These are phyloP conservation scores for Fereydounia khargensis DNA, from an alignment of 1,284 basidiomycete genomes.

Conservation along the genomic window DNA sequence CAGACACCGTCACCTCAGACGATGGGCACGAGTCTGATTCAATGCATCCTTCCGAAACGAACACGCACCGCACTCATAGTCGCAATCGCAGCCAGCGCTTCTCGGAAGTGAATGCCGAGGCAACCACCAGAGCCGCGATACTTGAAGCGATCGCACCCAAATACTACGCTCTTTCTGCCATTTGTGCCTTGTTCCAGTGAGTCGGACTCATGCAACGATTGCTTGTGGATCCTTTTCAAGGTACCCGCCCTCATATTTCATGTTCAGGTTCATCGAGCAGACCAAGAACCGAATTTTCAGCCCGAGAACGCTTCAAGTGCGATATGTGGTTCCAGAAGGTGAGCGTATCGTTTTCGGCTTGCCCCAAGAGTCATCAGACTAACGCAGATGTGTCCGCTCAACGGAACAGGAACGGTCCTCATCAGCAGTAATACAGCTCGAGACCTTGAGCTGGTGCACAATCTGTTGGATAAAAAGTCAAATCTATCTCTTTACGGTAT, in stretches of 20 bases:
- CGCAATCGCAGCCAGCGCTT: neutral
- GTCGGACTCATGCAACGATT: too few relatives aligned
- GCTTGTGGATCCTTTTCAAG: too few relatives aligned
- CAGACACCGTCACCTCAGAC: too few relatives aligned
- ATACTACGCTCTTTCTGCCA: slow-evolving; percentile 81
- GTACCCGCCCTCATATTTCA: too few relatives aligned
- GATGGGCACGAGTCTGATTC: too few relatives aligned
- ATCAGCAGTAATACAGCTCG: slow-evolving; percentile 81
- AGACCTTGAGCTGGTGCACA: slow-evolving; percentile 76
- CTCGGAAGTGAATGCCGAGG: slow-evolving; percentile 62
- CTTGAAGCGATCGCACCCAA: slow-evolving; percentile 60
- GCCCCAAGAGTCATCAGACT: too few relatives aligned
- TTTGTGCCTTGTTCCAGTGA: slow-evolving; percentile 78
- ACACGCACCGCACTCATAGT: too few relatives aligned
- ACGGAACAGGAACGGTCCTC: slow-evolving; percentile 80
- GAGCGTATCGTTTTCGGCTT: too few relatives aligned
- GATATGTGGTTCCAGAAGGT: slow-evolving; percentile 70
- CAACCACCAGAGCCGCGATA: slow-evolving; percentile 21
- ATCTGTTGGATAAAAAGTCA: slow-evolving; percentile 20
- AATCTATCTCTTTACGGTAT: slow-evolving; percentile 28
- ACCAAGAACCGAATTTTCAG: slow-evolving; percentile 64
- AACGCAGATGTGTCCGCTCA: too few relatives aligned
- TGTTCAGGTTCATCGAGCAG: neutral
- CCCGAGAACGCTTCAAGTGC: slow-evolving; percentile 71
- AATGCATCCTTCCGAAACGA: too few relatives aligned